Base-by-base conservation (phyloP, 495 filamentous ascomycete species). In the Daldinia bambusicola region DNA sequence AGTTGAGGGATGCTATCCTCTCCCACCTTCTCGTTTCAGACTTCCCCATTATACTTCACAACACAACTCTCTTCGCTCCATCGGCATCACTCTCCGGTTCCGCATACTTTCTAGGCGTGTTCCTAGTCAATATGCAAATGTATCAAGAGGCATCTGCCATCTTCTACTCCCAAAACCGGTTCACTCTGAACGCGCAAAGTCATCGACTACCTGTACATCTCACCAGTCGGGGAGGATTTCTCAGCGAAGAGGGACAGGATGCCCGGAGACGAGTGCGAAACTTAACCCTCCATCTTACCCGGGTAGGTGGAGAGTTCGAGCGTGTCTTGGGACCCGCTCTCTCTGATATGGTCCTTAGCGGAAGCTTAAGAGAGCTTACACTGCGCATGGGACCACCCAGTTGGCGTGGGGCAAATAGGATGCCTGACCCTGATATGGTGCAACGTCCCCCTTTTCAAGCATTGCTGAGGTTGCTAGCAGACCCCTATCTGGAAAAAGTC, bases 1-100 rank as follows among this genome's bases (percentile, higher is more conserved):
- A 94, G 6, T 86, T 91, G 37, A 89, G 95, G 52, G 89, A 94
- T 74, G 83, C 84, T 63, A 96, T 98, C 73, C 81, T 99, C 32
- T 57, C 69, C 5, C 38, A 75, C 26, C 30, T 75, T 14, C 63
- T 76, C 30, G 64, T 74, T 38, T 72, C 66, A 16, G 61, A 72
- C 26, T 67, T 51, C n/a, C 66, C 40, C 18, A 68, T 75, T n/a
- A 65, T 75, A 26, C 72, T 77, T 20, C 69, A 75, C 16, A 70
- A 67, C 40, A 38, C 36, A n/a, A 75, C 66, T 22, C 38, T 70
- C 30, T 75, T 71, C 57, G 53, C 55, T 4, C 51, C 22, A 14
- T 52, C 65, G 32, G 20, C 18, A 32, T 41, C 37, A 6, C 20
- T 66, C 55, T 38, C 31, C 2, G 52, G 55, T 4, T 38, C 52